Conservation (phyloP, 2,329 filamentous ascomycete species). For the Zymoseptoria crescenta region DNA sequence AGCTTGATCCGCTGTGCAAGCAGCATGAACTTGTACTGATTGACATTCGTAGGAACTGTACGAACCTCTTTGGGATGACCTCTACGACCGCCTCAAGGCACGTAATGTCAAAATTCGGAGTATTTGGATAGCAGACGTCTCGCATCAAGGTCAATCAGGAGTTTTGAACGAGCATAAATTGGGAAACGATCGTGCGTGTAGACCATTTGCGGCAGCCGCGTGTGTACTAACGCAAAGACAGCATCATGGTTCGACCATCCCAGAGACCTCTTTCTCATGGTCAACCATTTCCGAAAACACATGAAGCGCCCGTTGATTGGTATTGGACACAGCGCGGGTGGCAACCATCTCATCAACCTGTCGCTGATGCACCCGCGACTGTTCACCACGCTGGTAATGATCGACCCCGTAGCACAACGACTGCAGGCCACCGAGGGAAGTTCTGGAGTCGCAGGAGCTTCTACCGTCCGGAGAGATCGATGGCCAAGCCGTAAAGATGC, state of each 20-base stretch:
- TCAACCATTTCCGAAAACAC: slow-evolving; percentile 71
- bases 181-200: slow-evolving; percentile 70
- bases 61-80: slow-evolving; percentile 82
- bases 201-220: background rate
- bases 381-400: slow-evolving; percentile 62
- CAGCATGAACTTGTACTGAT: background rate
- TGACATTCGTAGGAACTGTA: slow-evolving; percentile 63
- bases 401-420: slow-evolving; percentile 73
- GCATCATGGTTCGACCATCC: slow-evolving; percentile 80
- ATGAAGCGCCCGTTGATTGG: slow-evolving; percentile 79
- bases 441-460: slow-evolving; percentile 41
- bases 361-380: slow-evolving; percentile 74
- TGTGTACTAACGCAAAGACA: slow-evolving; percentile 29
- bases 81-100: slow-evolving; percentile 51
- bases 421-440: slow-evolving; percentile 37
- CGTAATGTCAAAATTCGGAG: slow-evolving; percentile 59
- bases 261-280: slow-evolving; percentile 74
- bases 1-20: slow-evolving; percentile 2
- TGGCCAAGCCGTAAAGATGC: slow-evolving; percentile 75
- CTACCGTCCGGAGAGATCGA: slow-evolving; percentile 63
- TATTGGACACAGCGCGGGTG: slow-evolving; percentile 85
- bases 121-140: slow-evolving; percentile 88
- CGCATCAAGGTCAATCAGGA: slow-evolving; percentile 73
- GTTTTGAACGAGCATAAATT: slow-evolving; percentile 66
- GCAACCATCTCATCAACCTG: slow-evolving; percentile 62